Base-by-base conservation (phyloP, 352 stramenopile species). In the Phytopythium kandeliae region DNA sequence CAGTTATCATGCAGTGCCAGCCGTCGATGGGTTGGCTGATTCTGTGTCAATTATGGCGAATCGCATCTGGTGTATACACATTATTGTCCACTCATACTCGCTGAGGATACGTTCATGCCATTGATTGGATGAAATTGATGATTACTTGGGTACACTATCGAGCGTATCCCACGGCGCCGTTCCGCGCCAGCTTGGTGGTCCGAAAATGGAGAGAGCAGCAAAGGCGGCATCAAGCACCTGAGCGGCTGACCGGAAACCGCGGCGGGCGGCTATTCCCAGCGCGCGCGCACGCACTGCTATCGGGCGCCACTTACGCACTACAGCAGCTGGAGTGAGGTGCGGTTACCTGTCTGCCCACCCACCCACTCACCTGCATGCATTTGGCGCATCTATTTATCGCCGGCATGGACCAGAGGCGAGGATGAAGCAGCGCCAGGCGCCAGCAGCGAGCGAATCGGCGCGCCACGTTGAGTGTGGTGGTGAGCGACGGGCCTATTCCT, bases 401-500 rank as follows among this genome's bases (percentile, higher is more conserved):
- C 31, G 11, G n/a, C 12, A 10, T 0, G 9, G 38, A n/a, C 38
- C 38, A 45, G 38, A 16, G 21, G 0, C 38, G 38, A 45, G 38
- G 38, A 45, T 11, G 38, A 9, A 7, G 1, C 3, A 21, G 38
- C 21, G 19, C 21, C 21, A 30, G 38, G 21, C 30, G 38, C 21
- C 25, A 53, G 51, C 42, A 10, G n/a, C 21, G 6, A 25, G 22
- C 36, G 24, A 45, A 48, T 48, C 42, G 42, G 42, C 15, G 42
- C 36, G 52, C 53, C 54, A 58, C 19, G 11, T 30, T 26, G 21
- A 5, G 21, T n/a, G n/a, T n/a, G n/a, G n/a, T n/a, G n/a, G n/a
- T n/a, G n/a, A 0, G 8, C n/a, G 10, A 13, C 1, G n/a, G 37
- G 7, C 0, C 38, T 72, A 71, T 71, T 69, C 67, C 50, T 58